Base-by-base conservation (phyloP, 75 land plant species). In the Isoetes taiwanensis region DNA sequence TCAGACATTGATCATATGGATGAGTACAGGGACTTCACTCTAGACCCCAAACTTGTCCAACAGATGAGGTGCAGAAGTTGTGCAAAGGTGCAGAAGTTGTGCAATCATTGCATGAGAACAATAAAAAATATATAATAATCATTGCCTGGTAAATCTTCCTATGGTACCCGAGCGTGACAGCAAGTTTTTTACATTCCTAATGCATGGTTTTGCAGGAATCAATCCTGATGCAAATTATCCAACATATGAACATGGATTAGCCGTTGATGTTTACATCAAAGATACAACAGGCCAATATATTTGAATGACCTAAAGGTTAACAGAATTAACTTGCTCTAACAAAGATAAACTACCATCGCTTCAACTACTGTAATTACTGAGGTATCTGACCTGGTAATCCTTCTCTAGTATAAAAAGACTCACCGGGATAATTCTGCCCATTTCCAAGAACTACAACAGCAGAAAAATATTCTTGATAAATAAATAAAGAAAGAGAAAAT, bases 1-100 rank as follows among this genome's bases (percentile, higher is more conserved):
- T 21, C 28, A n/a, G 67, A 65, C 27, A 65, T 65, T 20, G 67
- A 65, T 39, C 41, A 65, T 31, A 58, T 58, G 64, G 8, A 58
- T 10, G 24, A 21, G n/a, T 58, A 58, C 28, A 57, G 20, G 46
- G 67, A 65, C 63, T 65, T 65, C 62, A 65, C 67, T 1, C 33
- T 58, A 0, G 23, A 57, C 17, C 67, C 67, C 20, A 41, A 27
- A 58, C 28, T 14, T 65, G 41, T 39, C 50, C 67, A 2, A 46
- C 11, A 41, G 48, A 40, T 20, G 24, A 58, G 46, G 28, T 58
- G 64, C 61, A 61, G 3, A 30, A 59, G 0, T 65, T 58, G n/a
- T n/a, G n/a, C n/a, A n/a, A n/a, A n/a, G n/a, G n/a, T n/a, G n/a
- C n/a, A n/a, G n/a, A n/a, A n/a, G n/a, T n/a, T 32, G 67, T 65